These are phyloP conservation scores for Neurospora tetraspora DNA, from an alignment of 495 filamentous ascomycete genomes.

Conservation along the genomic window DNA sequence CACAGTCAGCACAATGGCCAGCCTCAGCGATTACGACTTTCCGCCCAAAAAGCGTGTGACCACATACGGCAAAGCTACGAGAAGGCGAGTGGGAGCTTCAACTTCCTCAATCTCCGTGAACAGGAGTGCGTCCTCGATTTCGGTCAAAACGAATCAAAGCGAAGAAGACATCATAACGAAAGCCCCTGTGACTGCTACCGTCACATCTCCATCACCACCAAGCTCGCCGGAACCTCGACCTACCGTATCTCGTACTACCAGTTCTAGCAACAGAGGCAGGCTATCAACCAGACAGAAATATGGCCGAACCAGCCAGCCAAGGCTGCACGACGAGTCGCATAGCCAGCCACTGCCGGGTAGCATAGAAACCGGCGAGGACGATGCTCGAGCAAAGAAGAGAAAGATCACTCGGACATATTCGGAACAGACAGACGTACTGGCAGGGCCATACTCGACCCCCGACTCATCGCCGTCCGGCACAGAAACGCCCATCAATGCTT, in stretches of 20 bases:
- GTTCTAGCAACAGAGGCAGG: conserved; percentile 5
- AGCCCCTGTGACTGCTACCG: neutral
- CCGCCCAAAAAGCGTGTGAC: conserved; percentile 24
- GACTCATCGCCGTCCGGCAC: conserved; percentile 16
- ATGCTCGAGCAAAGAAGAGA: conserved; percentile 15
- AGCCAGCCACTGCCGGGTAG: conserved; percentile 19
- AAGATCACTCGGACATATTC: conserved; percentile 16
- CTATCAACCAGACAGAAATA: neutral
- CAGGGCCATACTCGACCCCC: conserved; percentile 18
- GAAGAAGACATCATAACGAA: neutral
- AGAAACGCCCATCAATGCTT: conserved; percentile 3
- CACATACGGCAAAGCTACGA: conserved; percentile 32
- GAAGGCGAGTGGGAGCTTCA: conserved; percentile 19
- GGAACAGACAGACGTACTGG: conserved; percentile 9
- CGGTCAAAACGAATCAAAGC: neutral
- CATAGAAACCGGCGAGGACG: conserved; percentile 3
- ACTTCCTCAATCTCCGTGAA: neutral
- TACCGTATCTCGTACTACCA: neutral
- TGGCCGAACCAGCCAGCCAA: conserved; percentile 1
- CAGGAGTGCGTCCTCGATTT: neutral
- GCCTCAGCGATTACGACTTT: conserved; percentile 24
- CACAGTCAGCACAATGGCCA: conserved; percentile 17
- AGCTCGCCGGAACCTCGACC: conserved; percentile 13
- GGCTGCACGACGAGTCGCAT: conserved; percentile 7
- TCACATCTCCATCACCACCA: conserved; percentile 5